Base-by-base conservation (phyloP, 1,284 basidiomycete genomes). In the Ganoderma sp. region DNA sequence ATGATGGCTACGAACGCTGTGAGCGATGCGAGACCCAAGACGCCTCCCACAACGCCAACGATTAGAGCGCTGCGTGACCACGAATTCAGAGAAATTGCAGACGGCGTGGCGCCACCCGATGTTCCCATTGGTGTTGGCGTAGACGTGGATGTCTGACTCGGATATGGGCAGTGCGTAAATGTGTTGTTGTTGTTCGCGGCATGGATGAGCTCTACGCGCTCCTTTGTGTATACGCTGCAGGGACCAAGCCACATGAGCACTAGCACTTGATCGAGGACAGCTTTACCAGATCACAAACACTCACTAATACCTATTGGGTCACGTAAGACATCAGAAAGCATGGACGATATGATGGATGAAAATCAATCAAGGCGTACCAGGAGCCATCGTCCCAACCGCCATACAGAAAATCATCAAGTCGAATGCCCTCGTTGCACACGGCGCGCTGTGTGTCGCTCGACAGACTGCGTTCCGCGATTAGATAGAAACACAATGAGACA, bases 391-490 rank as follows among this genome's bases (percentile, higher is more conserved):
- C 50, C 72, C 72, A 73, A 14, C 68, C 64, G 4, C 57, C 57
- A 25, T 71, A 73, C 6, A 73, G 37, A 45, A 62, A 73, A 25
- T 73, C 42, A 41, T 73, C 66, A 7, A 73, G 42, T 39, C 63
- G 62, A 39, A 73, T 71, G 9, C 54, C 56, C 25, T 57, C 17
- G 34, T 73, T 69, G 32, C 72, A 73, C 0, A 68, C 72, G 0
- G 72, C 68, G 1, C 3, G n/a, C 43, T 71, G 68, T 6, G 71
- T 67, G 7, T 68, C 66, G 0, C 42, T 12, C 1, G 69, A 63
- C 0, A 71, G 56, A n/a, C 65, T 69, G 28, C 22, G n/a, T 6
- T 0, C 34, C 39, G 10, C 8, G 37, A 10, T 39, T 8, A 39
- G 37, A 39, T 10, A 39, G 6, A 10, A 39, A 10, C 37, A 39